Evolutionary conservation across 305 asterid species (phyloP).

Genomic region (Rubia occidens): DNA sequence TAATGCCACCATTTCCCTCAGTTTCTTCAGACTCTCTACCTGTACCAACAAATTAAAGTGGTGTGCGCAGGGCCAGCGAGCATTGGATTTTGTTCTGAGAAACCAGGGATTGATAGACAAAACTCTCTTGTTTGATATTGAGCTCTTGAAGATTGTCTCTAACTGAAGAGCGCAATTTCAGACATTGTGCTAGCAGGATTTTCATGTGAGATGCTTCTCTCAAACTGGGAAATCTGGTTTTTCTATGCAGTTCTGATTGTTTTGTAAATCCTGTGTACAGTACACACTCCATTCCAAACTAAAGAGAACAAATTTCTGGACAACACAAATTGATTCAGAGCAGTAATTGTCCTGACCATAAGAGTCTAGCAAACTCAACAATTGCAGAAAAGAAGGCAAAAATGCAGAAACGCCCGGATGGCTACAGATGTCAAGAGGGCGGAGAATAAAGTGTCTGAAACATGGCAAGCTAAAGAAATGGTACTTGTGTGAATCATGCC

Average conservation of each 20-base stretch:
- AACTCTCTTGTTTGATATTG: conserved; percentile 89
- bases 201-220: too few species aligned
- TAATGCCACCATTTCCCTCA: neutral
- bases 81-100: conserved; percentile 79
- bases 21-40: neutral
- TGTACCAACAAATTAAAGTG: too few species aligned
- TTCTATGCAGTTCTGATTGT: neutral
- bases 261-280: neutral
- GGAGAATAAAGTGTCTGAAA: neutral
- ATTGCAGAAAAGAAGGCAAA: neutral
- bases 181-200: neutral
- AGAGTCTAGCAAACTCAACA: neutral
- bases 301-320: neutral
- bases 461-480: neutral
- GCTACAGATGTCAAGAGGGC: neutral
- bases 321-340: neutral
- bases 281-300: neutral
- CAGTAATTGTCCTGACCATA: neutral
- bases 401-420: neutral
- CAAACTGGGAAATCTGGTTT: neutral
- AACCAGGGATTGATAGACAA: conserved; percentile 95
- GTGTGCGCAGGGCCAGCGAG: conserved; percentile 99
- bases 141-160: conserved; percentile 70
- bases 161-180: conserved; percentile 19
- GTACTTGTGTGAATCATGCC: neutral